Conservation (phyloP, 176 grass and related monocot genomes). For the Cymbopogon citratus region DNA sequence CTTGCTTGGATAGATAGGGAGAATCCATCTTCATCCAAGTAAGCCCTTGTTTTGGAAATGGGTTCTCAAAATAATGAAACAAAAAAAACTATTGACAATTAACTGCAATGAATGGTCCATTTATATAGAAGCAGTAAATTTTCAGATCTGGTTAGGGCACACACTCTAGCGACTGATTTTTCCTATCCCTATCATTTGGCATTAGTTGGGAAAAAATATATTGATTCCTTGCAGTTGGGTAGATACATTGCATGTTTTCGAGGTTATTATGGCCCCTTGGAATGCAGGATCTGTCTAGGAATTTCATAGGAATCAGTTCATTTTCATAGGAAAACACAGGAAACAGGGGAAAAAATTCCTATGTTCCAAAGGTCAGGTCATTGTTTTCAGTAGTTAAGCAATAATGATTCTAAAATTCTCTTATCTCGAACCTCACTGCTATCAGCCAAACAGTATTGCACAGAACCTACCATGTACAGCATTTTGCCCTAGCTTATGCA, state of each 20-base stretch:
- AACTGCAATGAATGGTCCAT: background rate
- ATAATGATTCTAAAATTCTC: background rate
- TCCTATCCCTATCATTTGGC: background rate
- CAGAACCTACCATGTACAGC: background rate
- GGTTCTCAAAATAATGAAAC: background rate
- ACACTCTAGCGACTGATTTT: background rate
- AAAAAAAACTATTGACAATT: background rate
- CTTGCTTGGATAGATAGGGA: background rate
- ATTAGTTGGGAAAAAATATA: background rate
- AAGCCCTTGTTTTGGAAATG: background rate
- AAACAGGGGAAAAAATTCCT: background rate
- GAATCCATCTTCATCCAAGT: background rate
- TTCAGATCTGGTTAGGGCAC: background rate
- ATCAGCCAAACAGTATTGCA: background rate
- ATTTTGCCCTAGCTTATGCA: background rate
- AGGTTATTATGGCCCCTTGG: background rate
- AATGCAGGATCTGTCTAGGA: background rate
- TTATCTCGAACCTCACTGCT: background rate
- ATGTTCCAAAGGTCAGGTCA: background rate
- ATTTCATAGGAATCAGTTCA: background rate
- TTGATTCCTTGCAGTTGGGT: background rate
- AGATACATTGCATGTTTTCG: background rate
- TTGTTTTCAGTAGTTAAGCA: background rate
- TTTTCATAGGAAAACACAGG: background rate
- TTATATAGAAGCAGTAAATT: background rate